Evolutionary conservation across 345 rosid species (phyloP).

Genomic region (Salix brachista): DNA sequence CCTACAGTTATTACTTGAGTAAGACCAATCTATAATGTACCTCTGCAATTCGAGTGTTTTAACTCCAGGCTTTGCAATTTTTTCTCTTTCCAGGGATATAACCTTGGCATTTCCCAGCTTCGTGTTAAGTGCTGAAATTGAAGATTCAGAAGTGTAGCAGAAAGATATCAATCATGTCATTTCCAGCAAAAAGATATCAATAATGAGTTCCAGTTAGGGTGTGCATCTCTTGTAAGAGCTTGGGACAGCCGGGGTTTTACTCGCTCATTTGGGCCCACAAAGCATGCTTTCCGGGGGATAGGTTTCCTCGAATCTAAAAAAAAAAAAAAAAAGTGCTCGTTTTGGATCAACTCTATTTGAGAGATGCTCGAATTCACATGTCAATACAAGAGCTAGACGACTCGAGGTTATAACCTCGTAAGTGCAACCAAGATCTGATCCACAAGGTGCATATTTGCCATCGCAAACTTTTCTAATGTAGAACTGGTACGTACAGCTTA

Average conservation of each 20-base stretch:
- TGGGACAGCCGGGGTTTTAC: too few species aligned
- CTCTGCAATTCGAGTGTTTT: not conserved
- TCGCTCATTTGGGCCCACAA: too few species aligned
- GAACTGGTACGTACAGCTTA: not conserved
- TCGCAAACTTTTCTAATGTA: not conserved
- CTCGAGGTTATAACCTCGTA: not conserved
- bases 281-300: too few species aligned
- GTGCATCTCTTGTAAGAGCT: too few species aligned
- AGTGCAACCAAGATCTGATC: not conserved
- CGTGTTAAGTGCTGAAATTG: constrained; percentile 49
- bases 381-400: not conserved
- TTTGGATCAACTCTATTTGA: not conserved
- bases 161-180: not conserved
- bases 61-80: not conserved
- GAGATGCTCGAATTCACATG: not conserved
- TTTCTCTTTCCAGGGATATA: constrained; percentile 59
- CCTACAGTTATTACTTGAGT: not conserved
- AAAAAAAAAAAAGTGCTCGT: too few species aligned
- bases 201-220: too few species aligned
- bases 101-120: constrained; percentile 78
- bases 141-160: constrained; percentile 47
- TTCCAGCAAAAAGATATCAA: not conserved
- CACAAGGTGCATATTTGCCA: not conserved
- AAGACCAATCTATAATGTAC: not conserved
- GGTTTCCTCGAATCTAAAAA: too few species aligned